Evolutionary conservation across 768 basidiomycete species (phyloP).

Genomic region (Boletus insuetus): DNA sequence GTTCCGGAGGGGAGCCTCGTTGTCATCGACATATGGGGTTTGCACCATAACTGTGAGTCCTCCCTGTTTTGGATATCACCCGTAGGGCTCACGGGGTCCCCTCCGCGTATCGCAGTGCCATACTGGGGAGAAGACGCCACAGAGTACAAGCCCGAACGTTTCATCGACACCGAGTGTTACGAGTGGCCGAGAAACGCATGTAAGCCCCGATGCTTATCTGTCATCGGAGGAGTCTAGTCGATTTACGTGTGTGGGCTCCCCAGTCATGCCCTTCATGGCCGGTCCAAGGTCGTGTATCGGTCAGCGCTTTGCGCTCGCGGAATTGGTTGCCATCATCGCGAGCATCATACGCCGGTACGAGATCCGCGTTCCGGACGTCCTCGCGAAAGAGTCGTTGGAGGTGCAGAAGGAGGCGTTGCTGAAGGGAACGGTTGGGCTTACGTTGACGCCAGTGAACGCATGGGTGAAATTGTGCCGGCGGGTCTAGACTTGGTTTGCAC

Average conservation of each 20-base stretch:
- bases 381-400: slow-evolving; percentile 26
- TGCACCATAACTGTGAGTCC: slow-evolving; percentile 46
- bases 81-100: not conserved
- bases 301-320: slow-evolving; percentile 44
- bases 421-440: slow-evolving; percentile 37
- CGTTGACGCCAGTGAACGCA: slow-evolving; percentile 34
- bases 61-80: not conserved
- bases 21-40: slow-evolving; percentile 40
- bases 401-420: slow-evolving; percentile 36
- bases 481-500: not conserved
- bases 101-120: slow-evolving; percentile 31
- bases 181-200: slow-evolving; percentile 53
- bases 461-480: slow-evolving; percentile 9
- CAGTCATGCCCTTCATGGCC: slow-evolving; percentile 44
- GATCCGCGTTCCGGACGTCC: slow-evolving; percentile 38
- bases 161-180: slow-evolving; percentile 48
- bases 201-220: slow-evolving; percentile 18
- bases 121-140: slow-evolving; percentile 47
- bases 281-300: slow-evolving; percentile 51
- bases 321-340: slow-evolving; percentile 43
- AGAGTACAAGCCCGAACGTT: slow-evolving; percentile 48
- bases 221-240: no score
- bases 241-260: no score
- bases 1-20: no score
- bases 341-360: slow-evolving; percentile 41